Evolutionary conservation across 192 early-diverging fungal species (phyloP).

Genomic region (Entomortierella chlamydospora): DNA sequence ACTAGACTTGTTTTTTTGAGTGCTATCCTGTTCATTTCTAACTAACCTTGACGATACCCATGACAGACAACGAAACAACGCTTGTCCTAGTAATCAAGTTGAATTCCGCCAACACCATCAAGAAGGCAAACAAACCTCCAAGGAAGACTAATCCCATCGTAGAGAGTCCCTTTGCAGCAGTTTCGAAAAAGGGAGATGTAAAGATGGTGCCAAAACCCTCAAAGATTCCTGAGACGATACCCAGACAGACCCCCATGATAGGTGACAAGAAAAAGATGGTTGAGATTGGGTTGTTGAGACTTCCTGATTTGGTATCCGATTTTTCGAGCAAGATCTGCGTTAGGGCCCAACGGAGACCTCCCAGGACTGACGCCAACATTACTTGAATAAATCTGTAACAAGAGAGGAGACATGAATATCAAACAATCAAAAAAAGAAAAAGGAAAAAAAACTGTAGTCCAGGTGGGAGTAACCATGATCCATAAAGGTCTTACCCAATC

Average conservation of each 20-base stretch:
- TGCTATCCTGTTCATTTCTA: too few species aligned
- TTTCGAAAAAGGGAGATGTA: slow-evolving; percentile 63
- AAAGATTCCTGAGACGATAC: slow-evolving; percentile 70
- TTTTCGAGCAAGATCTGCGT: slow-evolving; percentile 84
- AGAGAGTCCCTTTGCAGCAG: slow-evolving; percentile 34
- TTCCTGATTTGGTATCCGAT: slow-evolving; percentile 68
- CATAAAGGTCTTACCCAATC: slow-evolving; percentile 78
- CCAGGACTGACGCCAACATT: slow-evolving; percentile 81
- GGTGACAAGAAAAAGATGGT: slow-evolving; percentile 88
- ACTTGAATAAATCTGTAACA: slow-evolving; percentile 72
- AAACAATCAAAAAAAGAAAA: background rate
- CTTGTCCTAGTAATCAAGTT: slow-evolving; percentile 84
- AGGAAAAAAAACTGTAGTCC: slow-evolving; percentile 8
- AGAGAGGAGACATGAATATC: too few species aligned
- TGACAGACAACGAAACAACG: slow-evolving; percentile 89
- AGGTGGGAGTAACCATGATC: too few species aligned
- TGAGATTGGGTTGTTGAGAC: slow-evolving; percentile 90
- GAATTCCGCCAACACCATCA: slow-evolving; percentile 91
- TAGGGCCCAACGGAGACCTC: slow-evolving; percentile 92
- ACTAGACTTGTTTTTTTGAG: too few species aligned
- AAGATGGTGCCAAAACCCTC: slow-evolving; percentile 72
- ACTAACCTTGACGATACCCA: slow-evolving; percentile 80
- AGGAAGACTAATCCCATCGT: slow-evolving; percentile 69
- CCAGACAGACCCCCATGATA: slow-evolving; percentile 74
- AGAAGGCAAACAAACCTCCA: slow-evolving; percentile 89